Evolutionary conservation across 1,139 yeast species (phyloP), one percentile per base, ranked within the genome.

Genomic region (Pichia inconspicua): DNA sequence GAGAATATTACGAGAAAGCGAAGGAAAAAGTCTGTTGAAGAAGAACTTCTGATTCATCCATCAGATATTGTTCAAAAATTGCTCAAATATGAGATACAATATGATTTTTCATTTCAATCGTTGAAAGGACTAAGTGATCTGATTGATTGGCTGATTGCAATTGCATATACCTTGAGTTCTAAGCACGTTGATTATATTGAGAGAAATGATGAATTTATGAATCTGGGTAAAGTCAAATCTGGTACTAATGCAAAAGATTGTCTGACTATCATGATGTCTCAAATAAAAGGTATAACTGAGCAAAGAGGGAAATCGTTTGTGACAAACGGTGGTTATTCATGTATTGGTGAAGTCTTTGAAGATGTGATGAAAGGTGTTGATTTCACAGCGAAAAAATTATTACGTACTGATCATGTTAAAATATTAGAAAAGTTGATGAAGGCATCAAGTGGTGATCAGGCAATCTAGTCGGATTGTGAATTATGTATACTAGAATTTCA

Each of bases 241-340:
- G 85, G 85, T 0, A 63, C 66, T 6, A 75, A 73, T 55, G 55
- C 67, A 4, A 65, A 65, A 40, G 74, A 75, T 40, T 73, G 81
- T 0, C 74, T 72, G 54, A 55, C 72, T 5, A 74, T 74, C 54
- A 70, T 78, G 45, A 55, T 82, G 31, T 71, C 73, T 44, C 82
- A 80, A 51, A 72, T 83, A 54, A 77, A 77, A 48, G 66, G 72
- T 53, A 73, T 82, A 72, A 80, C 85, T 2, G 73, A 66, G 25
- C 47, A 63, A 7, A 64, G 66, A 42, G 68, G 73, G 0, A 56
- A 60, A 31, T 58, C 62, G 5, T 30, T 60, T 5, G 61, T 70
- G 2, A 51, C 58, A 7, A 59, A 42, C 12, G 12, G 44, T 11
- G 35, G 66, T 3, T 68, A 66, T 50, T 71, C 72, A 53, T 65